Conservation (phyloP, 768 basidiomycete genomes). For the Phylloporus sp. region DNA sequence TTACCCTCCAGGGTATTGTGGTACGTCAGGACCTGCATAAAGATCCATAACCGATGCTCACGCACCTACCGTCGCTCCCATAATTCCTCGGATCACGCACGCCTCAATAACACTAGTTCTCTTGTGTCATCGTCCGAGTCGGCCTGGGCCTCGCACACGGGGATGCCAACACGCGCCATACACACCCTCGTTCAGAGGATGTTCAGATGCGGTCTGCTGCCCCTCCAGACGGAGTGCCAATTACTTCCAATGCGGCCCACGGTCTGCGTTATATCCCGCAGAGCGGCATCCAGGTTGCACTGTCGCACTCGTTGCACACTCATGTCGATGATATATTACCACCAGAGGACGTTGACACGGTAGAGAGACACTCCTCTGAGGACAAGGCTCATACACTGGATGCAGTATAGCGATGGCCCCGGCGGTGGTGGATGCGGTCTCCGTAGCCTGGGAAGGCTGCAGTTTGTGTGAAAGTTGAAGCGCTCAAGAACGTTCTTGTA, state of each 20-base stretch:
- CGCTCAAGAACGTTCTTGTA: too few relatives aligned
- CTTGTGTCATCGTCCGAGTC: conserved; percentile 26
- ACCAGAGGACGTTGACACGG: background rate
- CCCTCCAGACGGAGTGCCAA: background rate
- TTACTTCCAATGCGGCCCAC: background rate
- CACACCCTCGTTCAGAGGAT: background rate
- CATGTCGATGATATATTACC: background rate
- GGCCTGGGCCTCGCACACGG: conserved; percentile 16
- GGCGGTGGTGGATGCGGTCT: too few relatives aligned
- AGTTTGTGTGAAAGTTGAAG: too few relatives aligned
- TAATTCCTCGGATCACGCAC: background rate
- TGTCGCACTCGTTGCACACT: conserved; percentile 3
- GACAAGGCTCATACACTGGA: background rate
- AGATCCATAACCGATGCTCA: background rate
- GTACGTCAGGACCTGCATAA: background rate
- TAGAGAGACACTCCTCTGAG: background rate
- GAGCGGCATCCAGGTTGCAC: background rate
- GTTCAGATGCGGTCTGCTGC: background rate
- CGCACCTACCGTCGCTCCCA: background rate
- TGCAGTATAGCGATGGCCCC: background rate
- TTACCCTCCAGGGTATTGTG: conserved; percentile 14
- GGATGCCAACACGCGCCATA: background rate
- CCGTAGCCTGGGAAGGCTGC: too few relatives aligned
- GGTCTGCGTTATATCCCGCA: background rate
- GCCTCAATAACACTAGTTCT: conserved; percentile 8